These are phyloP conservation scores for Rhodotorula babjevae DNA, from an alignment of 768 basidiomycete species.

Conservation along the genomic window DNA sequence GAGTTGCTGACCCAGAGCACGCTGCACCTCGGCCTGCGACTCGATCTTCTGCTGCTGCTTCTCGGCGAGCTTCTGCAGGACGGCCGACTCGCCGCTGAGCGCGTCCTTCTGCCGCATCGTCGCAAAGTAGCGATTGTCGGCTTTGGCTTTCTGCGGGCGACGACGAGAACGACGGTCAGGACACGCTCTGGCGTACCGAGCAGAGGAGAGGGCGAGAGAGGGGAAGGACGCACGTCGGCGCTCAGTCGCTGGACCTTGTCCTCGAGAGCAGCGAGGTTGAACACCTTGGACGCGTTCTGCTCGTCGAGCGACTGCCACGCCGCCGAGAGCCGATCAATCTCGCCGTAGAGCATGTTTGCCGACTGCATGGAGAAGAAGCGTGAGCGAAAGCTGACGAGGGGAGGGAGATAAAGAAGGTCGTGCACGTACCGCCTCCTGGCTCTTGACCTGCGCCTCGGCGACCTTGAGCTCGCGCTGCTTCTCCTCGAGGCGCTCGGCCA, in stretches of 20 bases:
- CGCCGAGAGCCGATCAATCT: conserved; percentile 76
- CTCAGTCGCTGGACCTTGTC: conserved; percentile 62
- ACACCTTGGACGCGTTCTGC: conserved; percentile 77
- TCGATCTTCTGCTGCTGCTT: conserved; percentile 65
- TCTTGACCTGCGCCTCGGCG: conserved; percentile 60
- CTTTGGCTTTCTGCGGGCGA: conserved; percentile 73
- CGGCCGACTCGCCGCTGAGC: conserved; percentile 48
- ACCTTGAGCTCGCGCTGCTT: conserved; percentile 66
- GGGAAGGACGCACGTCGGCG: conserved; percentile 59
- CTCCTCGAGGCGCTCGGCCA: conserved; percentile 58
- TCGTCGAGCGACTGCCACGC: conserved; percentile 80
- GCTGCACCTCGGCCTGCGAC: conserved; percentile 61
- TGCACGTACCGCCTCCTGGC: conserved; percentile 64
- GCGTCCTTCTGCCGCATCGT: conserved; percentile 86
- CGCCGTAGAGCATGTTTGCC: conserved; percentile 70
- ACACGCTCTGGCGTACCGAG: neutral
- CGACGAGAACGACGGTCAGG: neutral
- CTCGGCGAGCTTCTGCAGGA: conserved; percentile 47
- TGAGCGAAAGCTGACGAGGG: neutral
- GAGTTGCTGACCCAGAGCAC: conserved; percentile 57
- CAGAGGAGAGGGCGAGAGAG: neutral
- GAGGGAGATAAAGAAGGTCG: neutral
- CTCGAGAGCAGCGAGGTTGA: conserved; percentile 70
- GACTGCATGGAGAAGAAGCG: conserved; percentile 50
- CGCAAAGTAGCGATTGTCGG: conserved; percentile 88